phyloP scores from a whole-genome alignment of 2,329 filamentous ascomycete species.

The Exophiala bonariae region DNA sequence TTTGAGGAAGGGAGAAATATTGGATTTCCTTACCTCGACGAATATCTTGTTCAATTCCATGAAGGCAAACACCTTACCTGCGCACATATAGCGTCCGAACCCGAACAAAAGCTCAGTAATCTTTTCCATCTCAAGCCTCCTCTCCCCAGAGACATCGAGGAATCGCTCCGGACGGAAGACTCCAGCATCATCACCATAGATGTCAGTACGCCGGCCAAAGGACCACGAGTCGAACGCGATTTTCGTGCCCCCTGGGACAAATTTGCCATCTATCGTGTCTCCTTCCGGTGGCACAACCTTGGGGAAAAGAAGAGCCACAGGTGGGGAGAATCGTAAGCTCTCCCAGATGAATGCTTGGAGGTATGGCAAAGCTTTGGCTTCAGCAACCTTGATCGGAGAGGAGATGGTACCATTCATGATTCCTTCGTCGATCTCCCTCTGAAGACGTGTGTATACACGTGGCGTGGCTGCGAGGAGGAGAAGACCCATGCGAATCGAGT shows the following conservation, averaged over 20 bases:
- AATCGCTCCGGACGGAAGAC: conserved; percentile 42
- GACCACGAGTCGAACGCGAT: neutral
- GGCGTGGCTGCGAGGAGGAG: conserved; percentile 4
- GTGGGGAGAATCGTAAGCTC: conserved; percentile 48
- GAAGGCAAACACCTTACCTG: conserved; percentile 47
- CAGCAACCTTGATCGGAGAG: conserved; percentile 8
- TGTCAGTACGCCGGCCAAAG: neutral
- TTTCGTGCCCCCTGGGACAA: conserved; percentile 5
- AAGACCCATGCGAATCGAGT: conserved; percentile 8
- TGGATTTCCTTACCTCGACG: conserved; percentile 43
- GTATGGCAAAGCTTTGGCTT: conserved; percentile 35
- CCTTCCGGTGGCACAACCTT: conserved; percentile 39
- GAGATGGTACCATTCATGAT: conserved; percentile 6
- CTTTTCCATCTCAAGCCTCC: conserved; percentile 8
- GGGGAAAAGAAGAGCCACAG: conserved; percentile 39
- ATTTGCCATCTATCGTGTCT: conserved; percentile 23
- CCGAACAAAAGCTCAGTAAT: conserved; percentile 47
- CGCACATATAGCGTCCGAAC: conserved; percentile 47
- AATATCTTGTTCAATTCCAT: conserved; percentile 52
- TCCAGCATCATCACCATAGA: conserved; percentile 35
- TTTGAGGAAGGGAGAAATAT: neutral
- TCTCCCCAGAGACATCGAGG: conserved; percentile 27
- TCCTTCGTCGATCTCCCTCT: conserved; percentile 8
- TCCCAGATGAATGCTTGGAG: conserved; percentile 54
- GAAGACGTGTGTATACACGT: conserved; percentile 8